phyloP scores from a whole-genome alignment of 2,329 filamentous ascomycete species.

The Pseudogymnoascus sp. region DNA sequence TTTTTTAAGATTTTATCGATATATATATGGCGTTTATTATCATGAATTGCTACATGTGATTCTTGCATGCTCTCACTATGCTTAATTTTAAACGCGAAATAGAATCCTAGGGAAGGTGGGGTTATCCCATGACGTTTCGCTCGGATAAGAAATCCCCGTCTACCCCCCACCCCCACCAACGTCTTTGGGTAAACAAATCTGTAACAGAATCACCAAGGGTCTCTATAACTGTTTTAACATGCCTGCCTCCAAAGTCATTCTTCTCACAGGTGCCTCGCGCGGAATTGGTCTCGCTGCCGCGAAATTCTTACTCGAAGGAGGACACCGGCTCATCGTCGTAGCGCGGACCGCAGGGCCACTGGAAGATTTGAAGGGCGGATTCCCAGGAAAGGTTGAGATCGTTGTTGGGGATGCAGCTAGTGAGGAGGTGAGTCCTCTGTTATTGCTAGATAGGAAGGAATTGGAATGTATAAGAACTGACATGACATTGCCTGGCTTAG shows the following conservation, averaged over 20 bases:
- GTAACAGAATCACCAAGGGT: not conserved
- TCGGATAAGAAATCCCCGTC: not conserved
- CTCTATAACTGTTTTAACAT: conserved; percentile 11
- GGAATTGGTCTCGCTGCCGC: conserved; percentile 53
- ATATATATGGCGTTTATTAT: not conserved
- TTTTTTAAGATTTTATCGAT: not conserved
- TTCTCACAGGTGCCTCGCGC: conserved; percentile 59
- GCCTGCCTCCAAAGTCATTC: conserved; percentile 56
- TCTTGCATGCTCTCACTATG: not conserved
- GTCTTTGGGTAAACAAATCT: conserved; percentile 1
- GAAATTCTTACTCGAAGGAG: conserved; percentile 40
- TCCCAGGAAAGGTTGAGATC: conserved; percentile 46
- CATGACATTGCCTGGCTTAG: conserved; percentile 14
- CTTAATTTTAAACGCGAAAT: not conserved
- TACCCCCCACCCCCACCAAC: not conserved
- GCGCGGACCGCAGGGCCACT: conserved; percentile 45
- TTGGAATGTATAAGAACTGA: not conserved
- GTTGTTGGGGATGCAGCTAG: conserved; percentile 40
- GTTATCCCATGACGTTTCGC: not conserved
- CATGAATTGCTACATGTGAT: not conserved
- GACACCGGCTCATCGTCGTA: conserved; percentile 51
- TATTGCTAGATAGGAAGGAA: not conserved
- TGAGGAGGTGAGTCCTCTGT: not conserved
- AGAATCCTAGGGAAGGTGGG: not conserved
- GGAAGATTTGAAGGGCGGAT: conserved; percentile 41